A percentile compares a stretch with the other conserved stretches of the same genome.
Evolutionary conservation across 306 rosid genomes (phyloP).

Genomic region (Cucurbita moschata): DNA sequence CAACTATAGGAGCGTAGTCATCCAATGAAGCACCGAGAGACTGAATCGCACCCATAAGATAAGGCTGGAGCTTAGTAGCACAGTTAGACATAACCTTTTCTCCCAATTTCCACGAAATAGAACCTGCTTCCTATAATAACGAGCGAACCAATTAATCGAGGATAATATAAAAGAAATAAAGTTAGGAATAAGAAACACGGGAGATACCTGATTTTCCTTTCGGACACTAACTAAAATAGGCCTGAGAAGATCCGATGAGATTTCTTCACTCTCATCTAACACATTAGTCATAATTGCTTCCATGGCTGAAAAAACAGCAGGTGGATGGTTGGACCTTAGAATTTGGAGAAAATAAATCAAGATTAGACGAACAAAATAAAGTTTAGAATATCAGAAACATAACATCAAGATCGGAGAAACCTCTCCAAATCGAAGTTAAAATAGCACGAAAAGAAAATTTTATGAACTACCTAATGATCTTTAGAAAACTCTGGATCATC

Average conservation of each 20-base stretch:
- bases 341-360: constrained; percentile 22
- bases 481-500: constrained; percentile 56
- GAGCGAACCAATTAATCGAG: constrained; percentile 8
- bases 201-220: constrained; percentile 45
- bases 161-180: not conserved
- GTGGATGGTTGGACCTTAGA: constrained; percentile 45
- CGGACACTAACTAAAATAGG: constrained; percentile 37
- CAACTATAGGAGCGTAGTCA: constrained; percentile 32
- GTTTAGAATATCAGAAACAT: not conserved
- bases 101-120: constrained; percentile 47
- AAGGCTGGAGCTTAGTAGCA: constrained; percentile 42
- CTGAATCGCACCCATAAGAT: constrained; percentile 34
- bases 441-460: not conserved
- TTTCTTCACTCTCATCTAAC: constrained; percentile 51
- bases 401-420: constrained; percentile 2
- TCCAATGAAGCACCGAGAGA: constrained; percentile 27
- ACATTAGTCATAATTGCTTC: constrained; percentile 48
- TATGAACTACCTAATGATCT: constrained; percentile 12
- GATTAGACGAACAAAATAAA: constrained; percentile 8
- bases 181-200: not conserved
- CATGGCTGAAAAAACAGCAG: constrained; percentile 31
- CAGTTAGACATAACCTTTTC: constrained; percentile 46
- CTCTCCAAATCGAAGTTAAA: not conserved
- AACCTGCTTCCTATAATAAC: constrained; percentile 39
- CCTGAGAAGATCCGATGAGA: constrained; percentile 41